Conservation (phyloP, 2,329 filamentous ascomycete genomes). For the Talaromyces atroroseus region DNA sequence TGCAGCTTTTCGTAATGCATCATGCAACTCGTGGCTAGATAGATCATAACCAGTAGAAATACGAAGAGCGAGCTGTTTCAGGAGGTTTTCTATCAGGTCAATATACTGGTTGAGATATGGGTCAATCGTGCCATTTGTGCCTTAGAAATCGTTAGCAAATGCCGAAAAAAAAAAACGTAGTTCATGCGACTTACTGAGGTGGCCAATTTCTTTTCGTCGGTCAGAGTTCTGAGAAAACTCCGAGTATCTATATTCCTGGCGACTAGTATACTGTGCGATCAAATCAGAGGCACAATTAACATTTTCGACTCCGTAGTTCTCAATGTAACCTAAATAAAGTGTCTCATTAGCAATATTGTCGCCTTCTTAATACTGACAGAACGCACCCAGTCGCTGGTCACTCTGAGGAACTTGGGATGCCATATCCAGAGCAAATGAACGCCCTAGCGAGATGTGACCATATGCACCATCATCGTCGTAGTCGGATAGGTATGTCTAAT, state of each 20-base stretch:
- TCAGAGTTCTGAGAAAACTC: conserved; percentile 52
- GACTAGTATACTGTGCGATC: conserved; percentile 91
- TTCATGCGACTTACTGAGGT: conserved; percentile 4
- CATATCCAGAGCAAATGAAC: conserved; percentile 91
- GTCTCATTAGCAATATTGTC: conserved; percentile 9
- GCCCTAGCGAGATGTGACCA: conserved; percentile 83
- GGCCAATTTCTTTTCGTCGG: conserved; percentile 4
- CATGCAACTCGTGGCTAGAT: conserved; percentile 67
- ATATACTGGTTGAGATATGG: conserved; percentile 22
- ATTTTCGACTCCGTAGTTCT: conserved; percentile 64
- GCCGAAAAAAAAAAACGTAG: neutral
- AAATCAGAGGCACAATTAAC: conserved; percentile 95
- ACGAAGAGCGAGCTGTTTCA: conserved; percentile 67
- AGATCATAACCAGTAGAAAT: conserved; percentile 65
- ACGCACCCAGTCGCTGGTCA: conserved; percentile 68
- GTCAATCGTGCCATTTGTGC: neutral
- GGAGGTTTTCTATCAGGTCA: conserved; percentile 49
- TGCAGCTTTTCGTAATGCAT: conserved; percentile 77
- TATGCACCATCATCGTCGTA: conserved; percentile 88
- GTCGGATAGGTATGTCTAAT: conserved; percentile 84
- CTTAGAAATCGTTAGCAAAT: conserved; percentile 3
- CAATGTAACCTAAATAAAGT: conserved; percentile 55
- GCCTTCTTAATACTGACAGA: neutral
- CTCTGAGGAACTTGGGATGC: conserved; percentile 78
- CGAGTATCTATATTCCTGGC: conserved; percentile 89